phyloP scores from a whole-genome alignment of 495 filamentous ascomycete species.

The Tuber brumale region DNA sequence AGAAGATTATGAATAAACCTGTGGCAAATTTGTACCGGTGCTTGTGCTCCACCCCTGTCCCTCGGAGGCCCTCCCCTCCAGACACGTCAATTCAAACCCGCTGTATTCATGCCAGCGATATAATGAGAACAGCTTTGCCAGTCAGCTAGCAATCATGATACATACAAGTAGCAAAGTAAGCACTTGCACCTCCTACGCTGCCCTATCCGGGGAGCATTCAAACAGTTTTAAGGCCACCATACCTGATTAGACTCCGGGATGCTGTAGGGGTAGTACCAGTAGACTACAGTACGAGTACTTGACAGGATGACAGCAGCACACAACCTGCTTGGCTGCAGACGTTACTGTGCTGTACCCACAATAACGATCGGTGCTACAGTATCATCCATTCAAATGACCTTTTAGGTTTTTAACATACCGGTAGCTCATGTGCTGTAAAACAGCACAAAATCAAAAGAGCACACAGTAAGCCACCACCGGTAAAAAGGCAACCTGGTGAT shows the following conservation, averaged over 20 bases:
- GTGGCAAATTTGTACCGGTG: not conserved
- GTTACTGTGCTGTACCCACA: not conserved
- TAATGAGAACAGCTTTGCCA: not conserved
- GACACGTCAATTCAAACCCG: not conserved
- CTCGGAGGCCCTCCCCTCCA: too few relatives aligned
- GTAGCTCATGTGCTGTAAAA: not conserved
- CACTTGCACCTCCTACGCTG: not conserved
- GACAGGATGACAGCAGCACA: not conserved
- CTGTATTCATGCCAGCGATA: not conserved
- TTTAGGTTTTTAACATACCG: not conserved
- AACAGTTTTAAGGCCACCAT: not conserved
- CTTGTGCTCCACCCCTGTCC: not conserved
- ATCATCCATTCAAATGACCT: not conserved
- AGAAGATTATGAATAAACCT: not conserved
- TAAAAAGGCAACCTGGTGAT: not conserved
- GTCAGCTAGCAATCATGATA: not conserved
- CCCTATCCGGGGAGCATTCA: not conserved
- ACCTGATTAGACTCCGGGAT: not conserved
- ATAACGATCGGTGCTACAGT: not conserved
- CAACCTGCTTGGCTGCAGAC: not conserved
- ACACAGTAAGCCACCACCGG: not conserved
- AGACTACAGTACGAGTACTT: not conserved
- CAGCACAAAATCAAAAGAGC: not conserved
- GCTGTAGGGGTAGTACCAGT: not conserved
- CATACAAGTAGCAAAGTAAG: not conserved